Conservation (phyloP, 2,329 filamentous ascomycete genomes). For the Microdochium bolleyi region DNA sequence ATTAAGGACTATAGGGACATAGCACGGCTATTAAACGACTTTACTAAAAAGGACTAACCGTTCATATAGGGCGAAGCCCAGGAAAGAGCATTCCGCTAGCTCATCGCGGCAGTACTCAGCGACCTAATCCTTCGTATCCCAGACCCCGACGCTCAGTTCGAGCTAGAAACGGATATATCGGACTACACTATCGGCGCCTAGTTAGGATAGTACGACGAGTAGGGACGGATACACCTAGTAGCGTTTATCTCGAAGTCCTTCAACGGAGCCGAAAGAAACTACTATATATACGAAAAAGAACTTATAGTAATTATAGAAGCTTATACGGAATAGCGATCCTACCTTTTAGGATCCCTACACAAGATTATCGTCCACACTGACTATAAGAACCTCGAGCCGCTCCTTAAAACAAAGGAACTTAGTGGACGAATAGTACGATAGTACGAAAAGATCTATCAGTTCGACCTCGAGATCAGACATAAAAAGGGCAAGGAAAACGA, state of each 20-base stretch:
- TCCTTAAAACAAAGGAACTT: conserved; percentile 11
- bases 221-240: conserved; percentile 4
- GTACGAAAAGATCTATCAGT: background rate
- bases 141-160: conserved; percentile 3
- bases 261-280: conserved; percentile 13
- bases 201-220: background rate
- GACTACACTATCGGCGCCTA: conserved; percentile 5
- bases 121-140: background rate
- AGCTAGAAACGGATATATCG: conserved; percentile 15
- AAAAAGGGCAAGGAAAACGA: no score
- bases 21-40: conserved; percentile 5
- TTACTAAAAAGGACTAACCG: conserved; percentile 6
- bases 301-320: conserved; percentile 21
- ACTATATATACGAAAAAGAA: conserved; percentile 25
- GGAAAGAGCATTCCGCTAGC: background rate
- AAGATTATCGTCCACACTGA: conserved; percentile 4
- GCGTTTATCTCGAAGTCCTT: conserved; percentile 10
- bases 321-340: conserved; percentile 11
- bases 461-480: no score
- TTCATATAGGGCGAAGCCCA: background rate
- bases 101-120: background rate
- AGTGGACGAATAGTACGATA: background rate
- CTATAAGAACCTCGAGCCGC: conserved; percentile 16
- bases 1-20: conserved; percentile 13
- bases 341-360: conserved; percentile 8